Evolutionary conservation across 2,329 filamentous ascomycete species (phyloP).

Genomic region (Phaeosphaeria sp.): DNA sequence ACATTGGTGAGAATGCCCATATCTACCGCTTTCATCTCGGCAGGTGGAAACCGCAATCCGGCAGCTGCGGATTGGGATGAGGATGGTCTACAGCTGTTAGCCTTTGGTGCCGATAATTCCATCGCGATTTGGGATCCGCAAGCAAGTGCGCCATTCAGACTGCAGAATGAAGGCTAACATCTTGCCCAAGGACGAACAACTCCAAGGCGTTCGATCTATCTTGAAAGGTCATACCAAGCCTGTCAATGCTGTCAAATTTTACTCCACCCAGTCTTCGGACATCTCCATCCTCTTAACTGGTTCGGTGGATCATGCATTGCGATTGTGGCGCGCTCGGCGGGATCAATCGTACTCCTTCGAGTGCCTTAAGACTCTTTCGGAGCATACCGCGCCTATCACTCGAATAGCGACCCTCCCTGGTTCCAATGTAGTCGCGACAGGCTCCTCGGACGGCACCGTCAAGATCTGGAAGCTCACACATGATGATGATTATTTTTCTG

Average conservation of each 20-base stretch:
- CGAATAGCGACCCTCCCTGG: constrained; percentile 58
- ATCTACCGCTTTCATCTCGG: constrained; percentile 65
- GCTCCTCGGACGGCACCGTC: constrained; percentile 68
- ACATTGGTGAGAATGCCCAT: constrained; percentile 37
- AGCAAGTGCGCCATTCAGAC: constrained; percentile 58
- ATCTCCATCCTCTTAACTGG: constrained; percentile 74
- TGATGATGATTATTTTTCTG: constrained; percentile 32
- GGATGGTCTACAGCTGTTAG: constrained; percentile 69
- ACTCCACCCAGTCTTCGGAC: constrained; percentile 60
- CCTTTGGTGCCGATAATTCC: constrained; percentile 88
- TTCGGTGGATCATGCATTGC: constrained; percentile 78
- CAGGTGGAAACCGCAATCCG: constrained; percentile 89
- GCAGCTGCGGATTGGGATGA: constrained; percentile 88
- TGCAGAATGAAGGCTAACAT: constrained; percentile 16
- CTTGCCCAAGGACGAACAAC: constrained; percentile 49
- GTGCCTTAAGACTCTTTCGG: constrained; percentile 60
- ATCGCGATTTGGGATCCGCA: constrained; percentile 86
- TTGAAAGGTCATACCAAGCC: constrained; percentile 78
- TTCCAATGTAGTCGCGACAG: constrained; percentile 61
- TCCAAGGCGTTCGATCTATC: constrained; percentile 68
- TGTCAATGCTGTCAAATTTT: constrained; percentile 85
- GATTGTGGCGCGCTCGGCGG: constrained; percentile 61
- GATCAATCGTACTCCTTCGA: constrained; percentile 44
- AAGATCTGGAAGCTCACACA: constrained; percentile 71
- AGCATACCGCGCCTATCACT: constrained; percentile 80